phyloP scores from a whole-genome alignment of 768 basidiomycete species.

The Rickenella mellea region DNA sequence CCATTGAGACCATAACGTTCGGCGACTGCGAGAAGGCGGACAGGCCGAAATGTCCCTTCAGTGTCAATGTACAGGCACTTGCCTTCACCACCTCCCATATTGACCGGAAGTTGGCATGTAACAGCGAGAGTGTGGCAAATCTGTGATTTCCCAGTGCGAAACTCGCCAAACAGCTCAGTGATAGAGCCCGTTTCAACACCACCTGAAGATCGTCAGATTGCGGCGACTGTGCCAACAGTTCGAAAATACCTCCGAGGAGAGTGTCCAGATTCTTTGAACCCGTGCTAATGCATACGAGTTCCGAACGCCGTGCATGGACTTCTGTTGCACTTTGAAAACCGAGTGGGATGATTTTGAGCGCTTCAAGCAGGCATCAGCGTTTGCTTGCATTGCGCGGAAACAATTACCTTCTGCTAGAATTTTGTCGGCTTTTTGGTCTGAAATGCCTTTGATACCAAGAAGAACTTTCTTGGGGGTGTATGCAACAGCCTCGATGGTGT shows the following conservation, averaged over 20 bases:
- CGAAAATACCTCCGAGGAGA: conserved; percentile 70
- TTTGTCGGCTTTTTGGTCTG: conserved; percentile 95
- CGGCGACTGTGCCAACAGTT: background rate
- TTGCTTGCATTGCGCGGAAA: conserved; percentile 3
- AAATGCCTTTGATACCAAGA: conserved; percentile 90
- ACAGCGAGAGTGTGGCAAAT: conserved; percentile 97
- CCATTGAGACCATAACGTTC: conserved; percentile 95
- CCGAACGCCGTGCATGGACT: conserved; percentile 88
- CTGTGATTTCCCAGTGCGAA: conserved; percentile 96
- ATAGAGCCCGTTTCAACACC: conserved; percentile 98
- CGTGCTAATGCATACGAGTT: conserved; percentile 93
- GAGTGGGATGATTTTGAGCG: conserved; percentile 91
- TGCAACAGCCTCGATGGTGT: conserved; percentile 92
- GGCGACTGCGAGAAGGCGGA: conserved; percentile 87
- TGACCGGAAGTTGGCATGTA: conserved; percentile 93
- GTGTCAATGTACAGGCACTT: conserved; percentile 99
- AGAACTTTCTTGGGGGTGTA: conserved; percentile 94
- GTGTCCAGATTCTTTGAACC: conserved; percentile 95
- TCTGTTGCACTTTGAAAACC: conserved; percentile 99
- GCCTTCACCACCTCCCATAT: conserved; percentile 98
- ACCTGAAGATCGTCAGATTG: conserved; percentile 32
- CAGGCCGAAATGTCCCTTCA: conserved; percentile 97
- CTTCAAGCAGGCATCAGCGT: conserved; percentile 31
- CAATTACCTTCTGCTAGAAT: conserved; percentile 76
- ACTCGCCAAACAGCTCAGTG: conserved; percentile 97